These are phyloP conservation scores for Zygnema cylindricum DNA, from an alignment of 139 green algal species.

Conservation along the genomic window DNA sequence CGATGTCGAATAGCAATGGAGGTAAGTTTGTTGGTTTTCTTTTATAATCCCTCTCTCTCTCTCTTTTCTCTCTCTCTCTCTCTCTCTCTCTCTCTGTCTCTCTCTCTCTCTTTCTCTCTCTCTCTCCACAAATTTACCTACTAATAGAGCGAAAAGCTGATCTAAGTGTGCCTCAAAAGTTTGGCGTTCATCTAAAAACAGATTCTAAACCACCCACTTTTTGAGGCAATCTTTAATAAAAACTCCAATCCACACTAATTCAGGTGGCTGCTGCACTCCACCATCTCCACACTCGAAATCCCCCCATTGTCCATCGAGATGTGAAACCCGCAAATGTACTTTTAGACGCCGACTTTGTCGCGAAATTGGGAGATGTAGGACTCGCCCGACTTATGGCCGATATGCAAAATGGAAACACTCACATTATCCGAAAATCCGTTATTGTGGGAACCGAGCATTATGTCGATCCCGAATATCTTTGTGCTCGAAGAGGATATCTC, in stretches of 20 bases:
- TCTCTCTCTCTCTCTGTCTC: too few relatives aligned
- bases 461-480: conserved; percentile 79
- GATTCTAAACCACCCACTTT: too few relatives aligned
- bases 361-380: conserved; percentile 82
- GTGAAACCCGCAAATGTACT: conserved; percentile 70
- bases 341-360: conserved; percentile 72
- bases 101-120: too few relatives aligned
- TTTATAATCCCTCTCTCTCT: too few relatives aligned
- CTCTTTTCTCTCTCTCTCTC: too few relatives aligned
- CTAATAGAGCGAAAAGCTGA: too few relatives aligned
- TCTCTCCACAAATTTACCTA: too few relatives aligned
- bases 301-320: conserved; percentile 68
- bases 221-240: too few relatives aligned
- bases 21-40: conserved; percentile 31
- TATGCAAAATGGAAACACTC: conserved; percentile 41
- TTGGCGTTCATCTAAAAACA: too few relatives aligned
- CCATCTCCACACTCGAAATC: conserved; percentile 64
- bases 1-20: conserved; percentile 69
- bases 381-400: conserved; percentile 62
- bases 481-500: conserved; percentile 28
- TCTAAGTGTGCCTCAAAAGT: too few relatives aligned
- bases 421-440: conserved; percentile 39
- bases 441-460: conserved; percentile 69
- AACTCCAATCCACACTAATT: too few relatives aligned
- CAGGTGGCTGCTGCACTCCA: conserved; percentile 44